A percentile compares a stretch with the other conserved stretches of the same genome.
phyloP scores from a whole-genome alignment of 1,284 basidiomycete genomes.

The Pseudozyma tsukubaensis region DNA sequence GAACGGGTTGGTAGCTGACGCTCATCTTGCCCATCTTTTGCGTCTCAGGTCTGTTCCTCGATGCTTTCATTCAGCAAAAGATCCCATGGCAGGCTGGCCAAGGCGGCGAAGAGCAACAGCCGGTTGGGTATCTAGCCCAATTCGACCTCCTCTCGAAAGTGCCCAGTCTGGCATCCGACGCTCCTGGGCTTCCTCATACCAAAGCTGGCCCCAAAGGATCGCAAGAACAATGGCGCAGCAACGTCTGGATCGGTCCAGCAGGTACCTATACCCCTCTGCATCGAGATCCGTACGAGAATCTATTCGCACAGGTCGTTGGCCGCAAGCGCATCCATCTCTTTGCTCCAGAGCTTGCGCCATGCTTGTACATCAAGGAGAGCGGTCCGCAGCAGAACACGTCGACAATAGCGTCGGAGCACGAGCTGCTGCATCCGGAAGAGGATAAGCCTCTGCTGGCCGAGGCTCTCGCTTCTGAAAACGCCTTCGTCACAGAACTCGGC shows the following conservation, averaged over 20 bases:
- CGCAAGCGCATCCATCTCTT: slow-evolving; percentile 51
- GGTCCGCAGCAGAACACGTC: slow-evolving; percentile 51
- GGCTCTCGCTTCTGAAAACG: slow-evolving; percentile 24
- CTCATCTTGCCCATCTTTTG: neutral
- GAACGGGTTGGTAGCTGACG: neutral
- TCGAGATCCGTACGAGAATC: slow-evolving; percentile 55
- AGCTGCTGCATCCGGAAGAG: slow-evolving; percentile 22
- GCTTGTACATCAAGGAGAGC: slow-evolving; percentile 33
- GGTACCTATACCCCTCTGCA: slow-evolving; percentile 54
- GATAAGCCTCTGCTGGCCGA: slow-evolving; percentile 25
- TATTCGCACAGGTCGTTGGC: slow-evolving; percentile 54
- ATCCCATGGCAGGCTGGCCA: slow-evolving; percentile 34
- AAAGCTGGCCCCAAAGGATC: slow-evolving; percentile 41
- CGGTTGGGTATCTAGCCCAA: slow-evolving; percentile 54
- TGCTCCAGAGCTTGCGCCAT: slow-evolving; percentile 22
- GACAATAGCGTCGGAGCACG: slow-evolving; percentile 35
- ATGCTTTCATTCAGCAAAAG: slow-evolving; percentile 49
- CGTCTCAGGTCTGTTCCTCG: slow-evolving; percentile 35
- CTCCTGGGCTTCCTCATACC: slow-evolving; percentile 50
- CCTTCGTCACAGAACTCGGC: slow-evolving; percentile 27
- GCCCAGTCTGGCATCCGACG: slow-evolving; percentile 33
- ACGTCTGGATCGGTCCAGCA: slow-evolving; percentile 53
- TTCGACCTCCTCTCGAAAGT: slow-evolving; percentile 45
- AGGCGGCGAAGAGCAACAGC: slow-evolving; percentile 7
- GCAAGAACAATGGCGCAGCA: slow-evolving; percentile 54